phyloP scores from a whole-genome alignment of 2,329 filamentous ascomycete genomes.

The Ophiostoma perfectum region DNA sequence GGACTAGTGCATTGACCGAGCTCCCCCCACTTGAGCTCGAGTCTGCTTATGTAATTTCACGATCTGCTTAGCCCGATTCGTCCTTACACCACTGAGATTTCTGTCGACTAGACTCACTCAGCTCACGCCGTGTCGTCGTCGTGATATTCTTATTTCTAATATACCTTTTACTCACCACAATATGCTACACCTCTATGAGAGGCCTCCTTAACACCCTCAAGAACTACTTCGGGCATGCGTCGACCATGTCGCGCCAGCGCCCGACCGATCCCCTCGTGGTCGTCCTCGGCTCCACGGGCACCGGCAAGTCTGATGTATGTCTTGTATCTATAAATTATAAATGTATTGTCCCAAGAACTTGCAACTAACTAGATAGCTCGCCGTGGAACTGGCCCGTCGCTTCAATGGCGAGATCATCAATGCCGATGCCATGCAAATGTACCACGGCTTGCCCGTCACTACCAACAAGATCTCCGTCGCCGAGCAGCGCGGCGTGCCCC shows the following conservation, averaged over 20 bases:
- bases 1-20: background rate
- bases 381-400: constrained; percentile 74
- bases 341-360: too few species aligned
- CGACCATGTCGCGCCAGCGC: constrained; percentile 28
- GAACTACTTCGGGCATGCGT: constrained; percentile 34
- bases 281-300: constrained; percentile 84
- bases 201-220: constrained; percentile 18
- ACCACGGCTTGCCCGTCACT: constrained; percentile 83
- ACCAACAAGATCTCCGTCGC: constrained; percentile 81
- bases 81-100: constrained; percentile 2
- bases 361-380: constrained; percentile 54
- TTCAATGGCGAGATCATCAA: constrained; percentile 96
- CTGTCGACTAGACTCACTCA: background rate
- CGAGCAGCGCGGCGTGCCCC: constrained; percentile 74
- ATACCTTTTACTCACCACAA: background rate
- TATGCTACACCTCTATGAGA: constrained; percentile 14
- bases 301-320: constrained; percentile 82
- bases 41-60: background rate
- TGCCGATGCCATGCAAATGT: constrained; percentile 97
- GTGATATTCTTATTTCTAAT: background rate
- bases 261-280: constrained; percentile 61
- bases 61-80: too few species aligned
- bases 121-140: background rate
- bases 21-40: too few species aligned
- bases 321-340: background rate